Conservation (phyloP, 2,329 filamentous ascomycete species). For the Zasmidium angulare region DNA sequence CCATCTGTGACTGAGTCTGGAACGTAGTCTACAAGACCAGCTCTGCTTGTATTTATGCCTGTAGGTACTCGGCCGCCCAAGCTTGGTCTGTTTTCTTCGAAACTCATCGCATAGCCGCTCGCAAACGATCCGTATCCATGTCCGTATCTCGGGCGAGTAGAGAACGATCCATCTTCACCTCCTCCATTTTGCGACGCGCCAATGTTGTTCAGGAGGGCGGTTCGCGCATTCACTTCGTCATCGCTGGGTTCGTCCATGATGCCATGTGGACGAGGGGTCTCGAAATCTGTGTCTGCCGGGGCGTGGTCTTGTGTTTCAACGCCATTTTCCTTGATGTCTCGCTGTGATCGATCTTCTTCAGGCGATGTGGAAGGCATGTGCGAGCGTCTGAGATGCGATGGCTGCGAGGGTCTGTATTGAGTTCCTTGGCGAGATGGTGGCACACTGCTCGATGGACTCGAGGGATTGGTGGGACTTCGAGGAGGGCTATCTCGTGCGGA, state of each 20-base stretch:
- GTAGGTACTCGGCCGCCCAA: constrained; percentile 19
- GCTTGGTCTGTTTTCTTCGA: constrained; percentile 33
- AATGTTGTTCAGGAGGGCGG: constrained; percentile 35
- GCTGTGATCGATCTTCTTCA: constrained; percentile 37
- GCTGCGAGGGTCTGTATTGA: constrained; percentile 31
- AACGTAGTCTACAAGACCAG: constrained; percentile 41
- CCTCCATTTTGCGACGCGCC: background rate
- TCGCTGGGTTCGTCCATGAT: constrained; percentile 24
- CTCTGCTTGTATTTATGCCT: constrained; percentile 26
- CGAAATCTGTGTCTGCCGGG: constrained; percentile 29
- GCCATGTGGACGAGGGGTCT: constrained; percentile 16
- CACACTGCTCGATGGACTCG: constrained; percentile 8
- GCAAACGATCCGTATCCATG: constrained; percentile 49
- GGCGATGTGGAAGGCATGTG: constrained; percentile 46
- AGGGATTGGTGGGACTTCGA: constrained; percentile 11
- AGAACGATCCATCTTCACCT: constrained; percentile 49
- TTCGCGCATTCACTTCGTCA: constrained; percentile 38
- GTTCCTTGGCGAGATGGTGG: constrained; percentile 11
- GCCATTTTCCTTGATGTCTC: constrained; percentile 26
- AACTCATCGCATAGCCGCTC: constrained; percentile 25
- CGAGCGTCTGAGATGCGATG: constrained; percentile 40
- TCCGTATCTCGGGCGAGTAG: constrained; percentile 61
- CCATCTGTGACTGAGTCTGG: constrained; percentile 47
- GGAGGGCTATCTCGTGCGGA: background rate
- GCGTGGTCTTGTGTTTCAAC: constrained; percentile 37